Conservation (phyloP, 257 asterid species). For the Petunia axillaris region DNA sequence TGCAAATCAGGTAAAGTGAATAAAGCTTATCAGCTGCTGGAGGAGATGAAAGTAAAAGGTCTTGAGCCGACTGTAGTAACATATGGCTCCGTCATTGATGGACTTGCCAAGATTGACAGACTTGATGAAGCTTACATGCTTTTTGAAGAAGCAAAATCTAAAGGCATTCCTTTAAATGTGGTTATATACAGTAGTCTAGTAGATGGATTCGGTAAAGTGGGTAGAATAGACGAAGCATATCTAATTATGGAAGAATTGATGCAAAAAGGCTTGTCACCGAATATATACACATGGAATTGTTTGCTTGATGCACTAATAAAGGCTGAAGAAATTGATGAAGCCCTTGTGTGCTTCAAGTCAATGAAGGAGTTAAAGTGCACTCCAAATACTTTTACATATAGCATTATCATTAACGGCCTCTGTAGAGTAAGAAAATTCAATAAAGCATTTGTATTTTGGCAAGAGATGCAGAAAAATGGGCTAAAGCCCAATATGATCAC, state of each 20-base stretch:
- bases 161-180: constrained; percentile 63
- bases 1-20: constrained; percentile 93
- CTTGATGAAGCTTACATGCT: constrained; percentile 98
- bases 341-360: constrained; percentile 92
- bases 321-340: constrained; percentile 92
- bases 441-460: constrained; percentile 98
- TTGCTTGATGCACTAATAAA: constrained; percentile 91
- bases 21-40: constrained; percentile 94
- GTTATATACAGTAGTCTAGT: constrained; percentile 86
- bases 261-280: constrained; percentile 75
- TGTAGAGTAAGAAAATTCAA: constrained; percentile 87
- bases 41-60: constrained; percentile 91
- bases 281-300: constrained; percentile 92
- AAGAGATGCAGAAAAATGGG: constrained; percentile 92
- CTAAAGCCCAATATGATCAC: constrained; percentile 73
- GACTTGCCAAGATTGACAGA: constrained; percentile 96
- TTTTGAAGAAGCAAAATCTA: constrained; percentile 95
- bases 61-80: constrained; percentile 82
- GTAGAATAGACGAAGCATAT: constrained; percentile 95
- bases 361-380: constrained; percentile 78
- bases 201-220: constrained; percentile 95
- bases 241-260: constrained; percentile 91
- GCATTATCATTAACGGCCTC: constrained; percentile 85
- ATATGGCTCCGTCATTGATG: constrained; percentile 90
- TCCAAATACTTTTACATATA: constrained; percentile 64